Evolutionary conservation across 495 filamentous ascomycete genomes (phyloP), one percentile per base, ranked within the genome.

Genomic region (Margaritispora aquatica): DNA sequence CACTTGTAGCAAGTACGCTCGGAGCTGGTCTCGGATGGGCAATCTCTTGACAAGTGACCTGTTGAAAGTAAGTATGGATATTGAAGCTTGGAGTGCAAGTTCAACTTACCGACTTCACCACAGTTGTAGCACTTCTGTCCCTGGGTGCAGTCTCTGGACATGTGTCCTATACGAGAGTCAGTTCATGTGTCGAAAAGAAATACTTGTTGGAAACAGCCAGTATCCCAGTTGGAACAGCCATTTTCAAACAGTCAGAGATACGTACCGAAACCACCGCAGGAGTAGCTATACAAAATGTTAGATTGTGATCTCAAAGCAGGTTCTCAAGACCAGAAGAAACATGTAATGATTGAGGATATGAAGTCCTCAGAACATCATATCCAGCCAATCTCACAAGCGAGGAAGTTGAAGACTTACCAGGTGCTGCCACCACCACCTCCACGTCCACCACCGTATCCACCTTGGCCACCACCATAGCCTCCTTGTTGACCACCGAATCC

Each of bases 91-190:
- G 29, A 15, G 29, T 5, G 29, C 29, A 34, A 5, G n/a, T n/a
- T n/a, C n/a, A n/a, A 34, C 29, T 5, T 34, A 34, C 29, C 94
- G 53, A 91, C 86, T 74, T 95, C 89, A 59, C 94, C 94, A 70
- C 94, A 98, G 84, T 97, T 97, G 86, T 98, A 98, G 85, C 94
- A 98, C 81, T 97, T 97, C 80, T 92, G 92, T 57, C 94, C 94
- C 69, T 97, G 94, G 50, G 95, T 96, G 77, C 94, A 98, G 75
- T 97, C 94, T 64, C 80, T 77, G 80, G 44, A 60, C 22, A 26
- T 60, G 4, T 41, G 38, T 44, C 38, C 38, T 7, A 44, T 8
- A 17, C 17, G 19, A 17, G 38, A 44, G 38, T n/a, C 19, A n/a
- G 4, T 44, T n/a, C 17, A 34, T 13, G 29, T 34, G 29, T 34